A percentile compares a stretch with the other conserved stretches of the same genome.
phyloP scores from a whole-genome alignment of 2,329 filamentous ascomycete species.

The Corniculantispora saksenae region DNA sequence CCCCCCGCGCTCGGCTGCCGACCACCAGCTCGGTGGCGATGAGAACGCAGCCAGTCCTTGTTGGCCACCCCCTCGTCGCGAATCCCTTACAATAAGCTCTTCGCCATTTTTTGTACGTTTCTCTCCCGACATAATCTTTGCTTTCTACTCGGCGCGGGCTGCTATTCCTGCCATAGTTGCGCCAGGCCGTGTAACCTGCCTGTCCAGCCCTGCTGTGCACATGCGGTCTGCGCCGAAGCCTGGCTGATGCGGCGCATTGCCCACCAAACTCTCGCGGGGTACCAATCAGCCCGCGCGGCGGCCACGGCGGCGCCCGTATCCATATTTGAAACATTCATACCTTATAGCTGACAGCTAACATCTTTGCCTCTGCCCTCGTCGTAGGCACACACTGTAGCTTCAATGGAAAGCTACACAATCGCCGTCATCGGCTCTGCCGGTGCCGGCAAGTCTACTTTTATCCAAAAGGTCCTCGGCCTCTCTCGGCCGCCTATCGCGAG shows the following conservation, averaged over 20 bases:
- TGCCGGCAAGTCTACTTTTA: conserved; percentile 69
- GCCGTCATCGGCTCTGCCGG: conserved; percentile 66
- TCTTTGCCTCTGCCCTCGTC: not conserved
- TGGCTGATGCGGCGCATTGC: conserved; percentile 4
- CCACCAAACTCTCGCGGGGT: conserved; percentile 7
- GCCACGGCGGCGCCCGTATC: conserved; percentile 19
- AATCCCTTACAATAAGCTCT: conserved; percentile 47
- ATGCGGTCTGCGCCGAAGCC: conserved; percentile 8
- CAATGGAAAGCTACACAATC: conserved; percentile 64
- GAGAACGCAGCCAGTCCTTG: conserved; percentile 39
- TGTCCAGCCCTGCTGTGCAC: not conserved
- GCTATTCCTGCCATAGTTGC: not conserved
- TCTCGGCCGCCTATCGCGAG: conserved; percentile 53
- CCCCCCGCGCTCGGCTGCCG: conserved; percentile 1
- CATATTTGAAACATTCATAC: conserved; percentile 2
- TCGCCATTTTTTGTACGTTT: conserved; percentile 40
- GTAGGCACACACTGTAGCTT: conserved; percentile 33
- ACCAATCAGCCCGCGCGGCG: not conserved
- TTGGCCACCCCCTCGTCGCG: conserved; percentile 50
- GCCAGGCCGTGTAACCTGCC: conserved; percentile 2
- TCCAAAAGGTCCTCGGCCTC: conserved; percentile 62
- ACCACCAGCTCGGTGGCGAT: conserved; percentile 35
- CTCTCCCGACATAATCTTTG: not conserved
- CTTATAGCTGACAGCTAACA: conserved; percentile 1
- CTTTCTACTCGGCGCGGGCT: not conserved